Conservation (phyloP, 306 rosid species). For the Glycine soja region DNA sequence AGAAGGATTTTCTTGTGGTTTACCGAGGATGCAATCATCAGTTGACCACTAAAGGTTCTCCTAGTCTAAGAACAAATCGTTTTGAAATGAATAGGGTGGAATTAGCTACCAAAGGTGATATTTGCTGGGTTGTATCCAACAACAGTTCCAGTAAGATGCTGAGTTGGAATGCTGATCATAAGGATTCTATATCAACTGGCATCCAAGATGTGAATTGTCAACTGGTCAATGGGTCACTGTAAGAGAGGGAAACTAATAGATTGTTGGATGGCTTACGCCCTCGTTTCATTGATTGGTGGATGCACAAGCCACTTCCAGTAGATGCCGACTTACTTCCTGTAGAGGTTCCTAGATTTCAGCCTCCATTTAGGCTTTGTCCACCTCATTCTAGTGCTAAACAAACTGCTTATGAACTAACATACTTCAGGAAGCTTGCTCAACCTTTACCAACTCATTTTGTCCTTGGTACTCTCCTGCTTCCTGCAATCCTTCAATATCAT, state of each 20-base stretch:
- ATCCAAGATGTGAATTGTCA: slow-evolving; percentile 45
- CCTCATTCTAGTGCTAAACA: slow-evolving; percentile 62
- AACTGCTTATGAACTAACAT: slow-evolving; percentile 64
- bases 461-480: slow-evolving; percentile 61
- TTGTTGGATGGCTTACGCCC: slow-evolving; percentile 85
- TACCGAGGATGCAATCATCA: slow-evolving; percentile 68
- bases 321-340: slow-evolving; percentile 91
- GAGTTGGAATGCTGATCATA: slow-evolving; percentile 37
- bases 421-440: slow-evolving; percentile 75
- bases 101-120: slow-evolving; percentile 37
- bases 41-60: slow-evolving; percentile 40
- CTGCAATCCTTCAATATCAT: slow-evolving; percentile 31
- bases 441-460: slow-evolving; percentile 90
- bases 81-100: slow-evolving; percentile 42
- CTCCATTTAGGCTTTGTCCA: slow-evolving; percentile 76
- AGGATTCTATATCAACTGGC: slow-evolving; percentile 39
- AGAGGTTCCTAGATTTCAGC: slow-evolving; percentile 73
- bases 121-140: slow-evolving; percentile 34
- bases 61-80: slow-evolving; percentile 37
- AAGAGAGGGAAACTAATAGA: slow-evolving; percentile 85
- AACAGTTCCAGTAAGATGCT: slow-evolving; percentile 41
- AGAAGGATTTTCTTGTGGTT: slow-evolving; percentile 72
- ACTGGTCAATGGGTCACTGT: slow-evolving; percentile 59
- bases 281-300: slow-evolving; percentile 95
- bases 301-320: slow-evolving; percentile 87